Conservation (phyloP, 768 basidiomycete genomes). For the Phylloporus sp. region DNA sequence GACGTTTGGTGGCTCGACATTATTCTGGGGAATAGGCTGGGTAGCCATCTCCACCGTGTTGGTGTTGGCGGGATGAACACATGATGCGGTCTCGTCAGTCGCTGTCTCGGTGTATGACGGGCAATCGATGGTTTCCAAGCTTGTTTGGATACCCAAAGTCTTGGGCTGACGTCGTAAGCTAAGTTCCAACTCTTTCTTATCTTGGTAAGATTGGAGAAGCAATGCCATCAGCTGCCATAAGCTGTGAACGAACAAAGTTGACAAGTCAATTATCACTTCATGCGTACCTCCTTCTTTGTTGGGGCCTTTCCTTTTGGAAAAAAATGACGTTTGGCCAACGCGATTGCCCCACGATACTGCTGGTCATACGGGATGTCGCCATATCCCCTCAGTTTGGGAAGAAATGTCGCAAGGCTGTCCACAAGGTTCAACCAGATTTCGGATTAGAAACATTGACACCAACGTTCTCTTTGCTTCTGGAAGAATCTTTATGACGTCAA, state of each 20-base stretch:
- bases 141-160: slow-evolving; percentile 22
- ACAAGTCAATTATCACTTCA: neutral
- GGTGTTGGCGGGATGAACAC: neutral
- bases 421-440: neutral
- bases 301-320: slow-evolving; percentile 19
- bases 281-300: slow-evolving; percentile 26
- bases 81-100: neutral
- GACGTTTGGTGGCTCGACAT: neutral
- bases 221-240: slow-evolving; percentile 18
- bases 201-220: slow-evolving; percentile 23
- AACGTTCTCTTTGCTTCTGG: slow-evolving; percentile 22
- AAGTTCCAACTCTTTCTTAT: slow-evolving; percentile 17
- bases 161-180: slow-evolving; percentile 6
- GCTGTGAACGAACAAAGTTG: slow-evolving; percentile 1
- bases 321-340: slow-evolving; percentile 27
- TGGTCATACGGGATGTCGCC: slow-evolving; percentile 24
- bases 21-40: neutral
- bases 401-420: slow-evolving; percentile 23
- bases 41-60: neutral
- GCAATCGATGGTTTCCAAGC: neutral
- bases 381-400: slow-evolving; percentile 28
- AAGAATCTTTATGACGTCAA: slow-evolving; percentile 24
- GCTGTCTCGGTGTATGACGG: neutral
- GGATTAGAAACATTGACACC: neutral
- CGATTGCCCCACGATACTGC: slow-evolving; percentile 26